Evolutionary conservation across 306 rosid genomes (phyloP).

Genomic region (Sphenostylis stenocarpa): DNA sequence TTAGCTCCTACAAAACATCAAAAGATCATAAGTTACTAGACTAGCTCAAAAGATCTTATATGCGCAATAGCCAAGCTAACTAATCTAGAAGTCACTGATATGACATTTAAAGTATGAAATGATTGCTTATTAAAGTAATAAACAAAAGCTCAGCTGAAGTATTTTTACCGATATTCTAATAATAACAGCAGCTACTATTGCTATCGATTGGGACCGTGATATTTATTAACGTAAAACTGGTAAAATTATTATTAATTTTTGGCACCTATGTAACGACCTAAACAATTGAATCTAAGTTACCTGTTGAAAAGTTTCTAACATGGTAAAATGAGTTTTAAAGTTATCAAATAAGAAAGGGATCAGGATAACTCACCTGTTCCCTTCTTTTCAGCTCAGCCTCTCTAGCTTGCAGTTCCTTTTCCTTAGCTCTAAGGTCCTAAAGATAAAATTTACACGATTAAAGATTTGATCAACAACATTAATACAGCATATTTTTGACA

Average conservation of each 20-base stretch:
- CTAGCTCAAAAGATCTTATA: slow-evolving; percentile 6
- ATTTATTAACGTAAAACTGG: background rate
- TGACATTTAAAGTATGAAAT: background rate
- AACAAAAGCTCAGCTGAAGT: background rate
- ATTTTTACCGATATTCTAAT: background rate
- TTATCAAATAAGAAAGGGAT: slow-evolving; percentile 18
- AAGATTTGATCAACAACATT: background rate
- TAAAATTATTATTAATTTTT: background rate
- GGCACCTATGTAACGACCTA: background rate
- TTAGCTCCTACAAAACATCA: slow-evolving; percentile 65
- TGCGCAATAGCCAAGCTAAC: background rate
- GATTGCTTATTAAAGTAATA: background rate
- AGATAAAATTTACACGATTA: slow-evolving; percentile 13
- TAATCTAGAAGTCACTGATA: slow-evolving; percentile 12
- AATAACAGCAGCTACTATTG: background rate
- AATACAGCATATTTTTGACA: slow-evolving; percentile 13
- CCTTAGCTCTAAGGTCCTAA: slow-evolving; percentile 70
- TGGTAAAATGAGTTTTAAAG: background rate
- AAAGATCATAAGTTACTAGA: slow-evolving; percentile 23
- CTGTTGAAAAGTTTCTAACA: background rate
- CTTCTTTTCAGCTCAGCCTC: slow-evolving; percentile 87
- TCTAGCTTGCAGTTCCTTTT: slow-evolving; percentile 81
- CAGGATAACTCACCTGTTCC: slow-evolving; percentile 68
- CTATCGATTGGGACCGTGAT: slow-evolving; percentile 8
- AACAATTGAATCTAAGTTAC: background rate